Conservation (phyloP, 2,329 filamentous ascomycete genomes). For the Penicillium sp. region DNA sequence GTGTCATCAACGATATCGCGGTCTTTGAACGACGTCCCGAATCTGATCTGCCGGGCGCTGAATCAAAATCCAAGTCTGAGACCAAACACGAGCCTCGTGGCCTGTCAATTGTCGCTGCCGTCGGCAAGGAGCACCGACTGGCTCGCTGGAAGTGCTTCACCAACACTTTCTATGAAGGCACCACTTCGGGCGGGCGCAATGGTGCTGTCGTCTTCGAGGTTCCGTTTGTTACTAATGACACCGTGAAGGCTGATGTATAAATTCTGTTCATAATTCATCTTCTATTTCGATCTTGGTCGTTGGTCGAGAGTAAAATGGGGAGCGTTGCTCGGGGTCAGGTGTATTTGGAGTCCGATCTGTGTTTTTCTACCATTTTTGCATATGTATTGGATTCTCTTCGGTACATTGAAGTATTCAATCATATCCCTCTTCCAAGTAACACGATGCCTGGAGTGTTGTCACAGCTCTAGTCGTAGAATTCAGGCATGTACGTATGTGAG, state of each 20-base stretch:
- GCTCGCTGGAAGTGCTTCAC: constrained; percentile 69
- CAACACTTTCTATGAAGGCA: constrained; percentile 39
- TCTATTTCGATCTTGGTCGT: constrained; percentile 9
- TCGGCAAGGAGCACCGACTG: constrained; percentile 81
- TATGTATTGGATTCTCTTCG: constrained; percentile 6
- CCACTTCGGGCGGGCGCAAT: constrained; percentile 61
- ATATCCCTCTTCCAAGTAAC: constrained; percentile 7
- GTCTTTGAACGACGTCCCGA: constrained; percentile 73
- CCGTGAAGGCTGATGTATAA: constrained; percentile 24
- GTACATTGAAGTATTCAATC: constrained; percentile 10
- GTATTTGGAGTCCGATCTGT: constrained; percentile 24
- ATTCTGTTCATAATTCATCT: constrained; percentile 14
- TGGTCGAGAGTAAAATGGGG: constrained; percentile 13
- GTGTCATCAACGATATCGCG: constrained; percentile 84
- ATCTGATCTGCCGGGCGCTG: constrained; percentile 20
- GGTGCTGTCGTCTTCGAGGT: constrained; percentile 88
- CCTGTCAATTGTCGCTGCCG: constrained; percentile 78
- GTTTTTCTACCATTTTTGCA: constrained; percentile 15
- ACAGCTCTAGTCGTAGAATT: too few species aligned
- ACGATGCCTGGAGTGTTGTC: too few species aligned
- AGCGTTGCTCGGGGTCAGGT: constrained; percentile 21
- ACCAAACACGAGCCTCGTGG: constrained; percentile 54
- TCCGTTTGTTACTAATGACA: constrained; percentile 43
- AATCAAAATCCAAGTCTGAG: constrained; percentile 25
- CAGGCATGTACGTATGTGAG: too few species aligned